Evolutionary conservation across 2,329 filamentous ascomycete species (phyloP).

Genomic region (Xylariaceae sp.): DNA sequence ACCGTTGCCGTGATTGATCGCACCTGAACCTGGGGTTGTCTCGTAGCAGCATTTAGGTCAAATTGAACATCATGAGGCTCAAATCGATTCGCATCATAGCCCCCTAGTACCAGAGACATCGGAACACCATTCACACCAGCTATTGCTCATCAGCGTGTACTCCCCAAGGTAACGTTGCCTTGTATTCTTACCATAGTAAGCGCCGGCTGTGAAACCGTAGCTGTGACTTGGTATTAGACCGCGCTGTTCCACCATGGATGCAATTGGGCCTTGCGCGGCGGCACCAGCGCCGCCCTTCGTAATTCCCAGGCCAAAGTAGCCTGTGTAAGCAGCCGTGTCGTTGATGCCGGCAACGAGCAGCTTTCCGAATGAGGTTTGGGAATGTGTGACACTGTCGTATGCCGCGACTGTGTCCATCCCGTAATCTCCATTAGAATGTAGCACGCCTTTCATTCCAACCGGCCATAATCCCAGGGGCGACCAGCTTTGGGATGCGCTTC

Average conservation of each 20-base stretch:
- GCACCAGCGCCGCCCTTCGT: slow-evolving; percentile 50
- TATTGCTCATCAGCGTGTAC: slow-evolving; percentile 33
- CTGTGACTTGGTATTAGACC: slow-evolving; percentile 66
- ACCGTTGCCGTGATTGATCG: slow-evolving; percentile 50
- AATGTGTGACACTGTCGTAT: slow-evolving; percentile 37
- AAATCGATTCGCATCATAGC: slow-evolving; percentile 63
- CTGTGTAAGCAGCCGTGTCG: slow-evolving; percentile 51
- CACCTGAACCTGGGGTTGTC: slow-evolving; percentile 56
- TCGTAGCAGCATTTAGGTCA: slow-evolving; percentile 49
- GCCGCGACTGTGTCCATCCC: slow-evolving; percentile 50
- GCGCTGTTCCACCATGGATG: slow-evolving; percentile 55
- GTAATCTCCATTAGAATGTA: slow-evolving; percentile 60
- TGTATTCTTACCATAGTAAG: slow-evolving; percentile 59
- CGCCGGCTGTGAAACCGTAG: slow-evolving; percentile 72
- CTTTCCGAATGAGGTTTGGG: slow-evolving; percentile 41
- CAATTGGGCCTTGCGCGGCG: slow-evolving; percentile 48
- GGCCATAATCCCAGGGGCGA: slow-evolving; percentile 55
- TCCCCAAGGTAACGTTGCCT: background rate
- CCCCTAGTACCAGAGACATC: slow-evolving; percentile 63
- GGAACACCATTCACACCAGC: slow-evolving; percentile 40
- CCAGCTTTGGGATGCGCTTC: slow-evolving; percentile 54
- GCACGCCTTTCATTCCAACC: slow-evolving; percentile 53
- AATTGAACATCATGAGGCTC: slow-evolving; percentile 58
- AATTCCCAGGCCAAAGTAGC: slow-evolving; percentile 55
- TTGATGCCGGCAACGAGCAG: slow-evolving; percentile 52